Conservation (phyloP, 352 stramenopile genomes). For the Phytophthora pini region DNA sequence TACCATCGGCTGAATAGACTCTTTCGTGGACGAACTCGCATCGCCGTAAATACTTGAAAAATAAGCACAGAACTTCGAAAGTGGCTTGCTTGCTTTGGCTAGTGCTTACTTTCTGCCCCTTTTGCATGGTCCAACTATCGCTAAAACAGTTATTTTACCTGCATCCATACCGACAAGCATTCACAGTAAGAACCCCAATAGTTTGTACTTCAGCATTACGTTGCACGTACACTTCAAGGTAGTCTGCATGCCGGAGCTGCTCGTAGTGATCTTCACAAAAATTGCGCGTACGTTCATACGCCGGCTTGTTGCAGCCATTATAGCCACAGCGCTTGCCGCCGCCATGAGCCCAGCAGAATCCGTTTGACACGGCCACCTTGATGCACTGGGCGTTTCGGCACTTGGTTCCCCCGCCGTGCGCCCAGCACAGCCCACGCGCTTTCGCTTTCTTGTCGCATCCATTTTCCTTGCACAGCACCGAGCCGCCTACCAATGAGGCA, state of each 20-base stretch:
- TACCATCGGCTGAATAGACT: too few relatives aligned
- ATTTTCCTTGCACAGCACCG: slow-evolving; percentile 47
- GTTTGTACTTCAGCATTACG: too few relatives aligned
- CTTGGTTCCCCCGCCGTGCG: slow-evolving; percentile 70
- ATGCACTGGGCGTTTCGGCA: slow-evolving; percentile 40
- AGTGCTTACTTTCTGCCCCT: too few relatives aligned
- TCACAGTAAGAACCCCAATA: too few relatives aligned
- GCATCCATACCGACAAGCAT: too few relatives aligned
- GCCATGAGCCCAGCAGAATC: slow-evolving; percentile 49
- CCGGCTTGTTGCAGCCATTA: slow-evolving; percentile 10
- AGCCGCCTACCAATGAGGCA: slow-evolving; percentile 6
- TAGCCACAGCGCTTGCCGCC: slow-evolving; percentile 40
- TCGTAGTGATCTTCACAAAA: slow-evolving; percentile 13
- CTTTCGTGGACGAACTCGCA: too few relatives aligned
- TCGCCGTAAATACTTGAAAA: too few relatives aligned
- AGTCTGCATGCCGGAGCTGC: neutral
- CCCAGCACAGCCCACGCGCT: slow-evolving; percentile 76
- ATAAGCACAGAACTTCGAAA: too few relatives aligned
- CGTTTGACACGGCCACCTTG: slow-evolving; percentile 51
- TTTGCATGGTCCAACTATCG: too few relatives aligned
- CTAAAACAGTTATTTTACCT: too few relatives aligned
- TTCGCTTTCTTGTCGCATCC: slow-evolving; percentile 43
- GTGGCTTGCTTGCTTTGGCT: too few relatives aligned
- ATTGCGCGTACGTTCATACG: slow-evolving; percentile 56
- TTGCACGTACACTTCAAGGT: slow-evolving; percentile 1